Conservation (phyloP, 345 rosid species). For the Clausena lansium region DNA sequence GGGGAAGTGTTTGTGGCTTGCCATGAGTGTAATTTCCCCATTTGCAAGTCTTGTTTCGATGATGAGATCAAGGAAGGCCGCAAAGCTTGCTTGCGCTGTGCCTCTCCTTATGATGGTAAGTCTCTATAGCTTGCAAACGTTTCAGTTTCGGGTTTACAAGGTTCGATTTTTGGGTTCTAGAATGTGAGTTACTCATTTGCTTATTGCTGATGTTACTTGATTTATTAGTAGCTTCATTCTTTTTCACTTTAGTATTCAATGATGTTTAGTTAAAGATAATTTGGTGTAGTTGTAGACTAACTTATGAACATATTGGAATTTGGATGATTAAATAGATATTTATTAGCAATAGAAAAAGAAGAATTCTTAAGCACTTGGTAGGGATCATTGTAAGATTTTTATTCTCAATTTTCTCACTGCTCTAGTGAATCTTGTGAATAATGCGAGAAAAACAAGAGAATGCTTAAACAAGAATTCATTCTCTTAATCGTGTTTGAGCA, state of each 20-base stretch:
- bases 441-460: not conserved
- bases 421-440: not conserved
- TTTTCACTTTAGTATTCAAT: not conserved
- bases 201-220: not conserved
- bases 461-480: not conserved
- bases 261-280: not conserved
- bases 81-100: slow-evolving; percentile 78
- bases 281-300: not conserved
- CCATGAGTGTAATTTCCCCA: slow-evolving; percentile 81
- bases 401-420: not conserved
- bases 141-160: not conserved
- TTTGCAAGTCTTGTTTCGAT: slow-evolving; percentile 85
- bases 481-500: not conserved
- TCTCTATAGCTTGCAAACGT: not conserved
- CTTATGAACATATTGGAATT: not conserved
- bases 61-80: slow-evolving; percentile 84
- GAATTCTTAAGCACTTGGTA: not conserved
- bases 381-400: not conserved
- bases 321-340: not conserved
- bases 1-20: slow-evolving; percentile 80
- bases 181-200: not conserved
- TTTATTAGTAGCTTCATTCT: not conserved
- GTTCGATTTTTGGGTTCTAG: not conserved
- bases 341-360: not conserved
- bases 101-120: slow-evolving; percentile 68